A percentile compares a stretch with the other conserved stretches of the same genome.
phyloP scores from a whole-genome alignment of 2,329 filamentous ascomycete genomes.

The Penicillium hesseltinei region DNA sequence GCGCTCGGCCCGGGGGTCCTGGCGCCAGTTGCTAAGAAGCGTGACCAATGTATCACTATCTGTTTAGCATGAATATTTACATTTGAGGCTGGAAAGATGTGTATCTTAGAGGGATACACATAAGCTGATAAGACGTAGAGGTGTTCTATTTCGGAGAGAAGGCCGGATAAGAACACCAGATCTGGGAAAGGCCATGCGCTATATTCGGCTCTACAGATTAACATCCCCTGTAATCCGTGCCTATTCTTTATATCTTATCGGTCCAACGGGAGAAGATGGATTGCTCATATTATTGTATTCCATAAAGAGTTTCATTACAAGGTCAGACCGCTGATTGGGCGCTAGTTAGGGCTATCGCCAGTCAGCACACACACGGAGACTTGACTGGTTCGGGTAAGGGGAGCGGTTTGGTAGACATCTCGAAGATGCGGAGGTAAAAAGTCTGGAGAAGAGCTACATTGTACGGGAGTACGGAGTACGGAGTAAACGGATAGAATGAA shows the following conservation, averaged over 20 bases:
- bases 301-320: constrained; percentile 7
- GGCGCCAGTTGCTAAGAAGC: constrained; percentile 25
- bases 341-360: constrained; percentile 1
- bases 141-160: constrained; percentile 1
- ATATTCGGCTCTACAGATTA: neutral
- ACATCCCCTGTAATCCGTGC: neutral
- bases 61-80: neutral
- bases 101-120: neutral
- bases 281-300: constrained; percentile 14
- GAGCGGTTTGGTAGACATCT: neutral
- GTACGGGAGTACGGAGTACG: neutral
- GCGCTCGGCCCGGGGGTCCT: constrained; percentile 14
- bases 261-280: constrained; percentile 22
- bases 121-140: constrained; percentile 9
- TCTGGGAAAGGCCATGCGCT: constrained; percentile 8
- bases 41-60: constrained; percentile 29
- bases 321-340: constrained; percentile 7
- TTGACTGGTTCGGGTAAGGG: constrained; percentile 2
- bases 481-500: neutral
- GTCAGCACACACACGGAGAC: neutral
- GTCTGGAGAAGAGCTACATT: constrained; percentile 5
- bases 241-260: constrained; percentile 18
- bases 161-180: constrained; percentile 7
- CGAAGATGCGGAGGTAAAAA: constrained; percentile 6
- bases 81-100: neutral